Conservation (phyloP, 345 rosid genomes). For the Syzygium aqueum region DNA sequence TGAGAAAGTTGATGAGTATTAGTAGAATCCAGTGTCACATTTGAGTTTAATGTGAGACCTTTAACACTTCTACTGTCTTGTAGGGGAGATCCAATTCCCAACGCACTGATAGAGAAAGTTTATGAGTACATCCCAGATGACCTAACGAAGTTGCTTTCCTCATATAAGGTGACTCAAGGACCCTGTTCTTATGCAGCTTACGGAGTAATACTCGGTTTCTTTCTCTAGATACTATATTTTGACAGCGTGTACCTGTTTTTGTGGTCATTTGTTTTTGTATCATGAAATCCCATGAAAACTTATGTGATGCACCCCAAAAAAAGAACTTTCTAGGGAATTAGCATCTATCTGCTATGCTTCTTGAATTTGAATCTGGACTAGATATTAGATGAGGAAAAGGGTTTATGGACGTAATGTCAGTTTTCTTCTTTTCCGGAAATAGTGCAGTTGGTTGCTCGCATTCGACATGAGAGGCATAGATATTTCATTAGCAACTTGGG, state of each 20-base stretch:
- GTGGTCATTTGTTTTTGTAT: background rate
- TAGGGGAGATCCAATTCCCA: slow-evolving; percentile 90
- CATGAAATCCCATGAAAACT: background rate
- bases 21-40: background rate
- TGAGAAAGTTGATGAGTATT: background rate
- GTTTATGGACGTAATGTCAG: background rate
- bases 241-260: background rate
- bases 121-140: slow-evolving; percentile 77
- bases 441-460: background rate
- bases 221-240: background rate
- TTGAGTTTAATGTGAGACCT: background rate
- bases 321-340: background rate
- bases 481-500: background rate
- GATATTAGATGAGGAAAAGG: background rate
- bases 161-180: slow-evolving; percentile 37
- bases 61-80: slow-evolving; percentile 9
- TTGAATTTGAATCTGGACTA: background rate
- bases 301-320: background rate
- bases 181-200: background rate
- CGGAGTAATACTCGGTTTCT: background rate
- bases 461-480: background rate
- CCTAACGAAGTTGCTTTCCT: slow-evolving; percentile 30
- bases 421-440: background rate
- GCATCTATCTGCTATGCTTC: background rate
- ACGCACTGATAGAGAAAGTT: slow-evolving; percentile 45